Base-by-base conservation (phyloP, 495 filamentous ascomycete species). In the Penicillium egyptiacum region DNA sequence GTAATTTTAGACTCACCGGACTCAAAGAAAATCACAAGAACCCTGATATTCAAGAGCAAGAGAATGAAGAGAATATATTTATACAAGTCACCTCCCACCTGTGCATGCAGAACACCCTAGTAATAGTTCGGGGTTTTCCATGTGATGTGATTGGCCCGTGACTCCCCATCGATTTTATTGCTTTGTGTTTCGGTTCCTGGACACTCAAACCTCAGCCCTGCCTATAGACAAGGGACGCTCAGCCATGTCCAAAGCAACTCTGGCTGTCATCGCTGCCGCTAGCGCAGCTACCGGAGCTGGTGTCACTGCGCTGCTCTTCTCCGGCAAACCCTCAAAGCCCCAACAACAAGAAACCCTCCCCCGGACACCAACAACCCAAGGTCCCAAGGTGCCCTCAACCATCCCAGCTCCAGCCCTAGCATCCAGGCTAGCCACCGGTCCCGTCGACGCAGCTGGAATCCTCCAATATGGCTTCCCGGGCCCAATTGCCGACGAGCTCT, bases 381-480 rank as follows among this genome's bases (percentile, higher is more conserved):
- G 53, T 14, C 41, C 48, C 54, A 64, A 64, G 52, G 52, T 64
- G 42, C 64, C 63, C 26, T 54, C 66, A n/a, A 56, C 74, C 66
- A 57, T 63, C 69, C 60, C 71, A 67, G 48, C 57, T 65, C 75
- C 80, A 28, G 68, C 71, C 2, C 68, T 77, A 47, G 66, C 71
- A 42, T 45, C 65, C 58, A 78, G 80, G 64, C 62, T 65, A 46
- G 37, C 68, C 31, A 42, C 64, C 43, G 60, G 70, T 31, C 88
- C 84, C 19, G 91, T 97, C 66, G 83, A 98, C 73, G 92, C 94
- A 1, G 76, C 89, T 1, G 94, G 92, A 17, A 80, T 98, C 64
- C 93, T 96, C 72, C 87, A 97, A 70, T 98, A 98, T 74, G 94
- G 95, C 63, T 98, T 98, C 76, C 92, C 94, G 1, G 94, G 94